Base-by-base conservation (phyloP, 805 yeast genomes). In the Clavispora fructus region DNA sequence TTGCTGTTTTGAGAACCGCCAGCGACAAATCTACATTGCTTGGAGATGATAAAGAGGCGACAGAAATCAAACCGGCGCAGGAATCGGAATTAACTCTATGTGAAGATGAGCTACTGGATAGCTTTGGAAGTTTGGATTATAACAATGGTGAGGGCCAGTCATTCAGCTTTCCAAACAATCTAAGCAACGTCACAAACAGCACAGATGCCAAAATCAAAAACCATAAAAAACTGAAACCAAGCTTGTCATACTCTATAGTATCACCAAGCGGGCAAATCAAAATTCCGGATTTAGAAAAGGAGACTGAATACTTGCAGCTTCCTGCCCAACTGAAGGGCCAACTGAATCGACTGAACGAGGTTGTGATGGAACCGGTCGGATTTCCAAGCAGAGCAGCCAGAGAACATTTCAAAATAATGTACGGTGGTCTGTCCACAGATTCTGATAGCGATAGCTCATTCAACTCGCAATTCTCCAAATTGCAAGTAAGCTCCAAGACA, bases 101-200 rank as follows among this genome's bases (percentile, higher is more conserved):
- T 11, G 25, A 33, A 6, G 25, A 17, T 17, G 25, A 33, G 25
- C 12, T 16, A 17, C 23, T 17, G 37, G 37, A 16, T 33, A 33
- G 35, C n/a, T n/a, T 16, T 17, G 37, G 37, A 17, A 33, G 37
- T 8, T 9, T 33, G 23, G 37, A 33, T 16, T 33, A 33, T 43
- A 69, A 70, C 45, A 56, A 51, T 14, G 75, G 75, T 7, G 54
- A 58, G 1, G 75, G 75, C 0, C 60, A 55, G 33, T 47, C 56
- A 12, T 71, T 71, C 47, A 62, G 62, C 41, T 72, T 71, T 51
- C 76, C 76, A 10, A 69, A 69, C 41, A 56, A 61, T 41, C 46
- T 19, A 17, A 42, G 48, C 7, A 71, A 71, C 46, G 52, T 69
- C 26, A 71, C 76, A 12, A 71, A 69, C 42, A 54, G 57, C 38